Base-by-base conservation (phyloP, 352 stramenopile genomes). In the Pythium monospermum region DNA sequence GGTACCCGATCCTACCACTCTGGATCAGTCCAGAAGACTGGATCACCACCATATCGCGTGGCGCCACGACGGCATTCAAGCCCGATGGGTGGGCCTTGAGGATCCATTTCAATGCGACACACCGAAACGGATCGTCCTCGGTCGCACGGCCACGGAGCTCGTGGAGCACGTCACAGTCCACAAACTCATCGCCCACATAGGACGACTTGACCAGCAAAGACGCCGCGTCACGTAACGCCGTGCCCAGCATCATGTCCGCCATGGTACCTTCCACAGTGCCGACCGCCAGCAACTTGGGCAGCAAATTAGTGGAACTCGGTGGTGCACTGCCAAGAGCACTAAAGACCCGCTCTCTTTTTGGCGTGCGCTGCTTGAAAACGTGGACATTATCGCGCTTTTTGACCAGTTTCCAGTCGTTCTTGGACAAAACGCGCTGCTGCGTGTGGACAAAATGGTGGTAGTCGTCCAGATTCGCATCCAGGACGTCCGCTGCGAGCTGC, bases 91-190 rank as follows among this genome's bases (percentile, higher is more conserved):
- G 54, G 13, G 44, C 33, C 28, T 64, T 64, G 13, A 70, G 42
- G 19, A 56, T 6, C 57, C 57, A 67, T 33, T 61, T 60, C 43
- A 70, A 42, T 15, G 50, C 48, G 15, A 70, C 21, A 22, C 58
- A 67, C 8, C 48, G 57, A 32, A 64, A 67, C 36, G 62, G 62
- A 31, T 66, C 57, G 8, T 57, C 30, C 1, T 38, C 37, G 0
- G 64, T 79, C n/a, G n/a, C n/a, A 12, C 75, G 60, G 0, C 69
- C 76, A 16, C 76, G 59, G 33, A 79, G 50, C 7, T 72, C 69
- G 55, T 85, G 68, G 25, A 87, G 44, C 16, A 74, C 63, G 31
- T 72, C 66, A 30, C 53, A 67, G 43, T 86, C 72, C 15, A 81
- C 62, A 12, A 76, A 30, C 11, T 72, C 69, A 48, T 84, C 68